A percentile compares a stretch with the other conserved stretches of the same genome.
These are phyloP conservation scores for Trichoderma guizhouense DNA, from an alignment of 2,329 filamentous ascomycete genomes.

Conservation along the genomic window DNA sequence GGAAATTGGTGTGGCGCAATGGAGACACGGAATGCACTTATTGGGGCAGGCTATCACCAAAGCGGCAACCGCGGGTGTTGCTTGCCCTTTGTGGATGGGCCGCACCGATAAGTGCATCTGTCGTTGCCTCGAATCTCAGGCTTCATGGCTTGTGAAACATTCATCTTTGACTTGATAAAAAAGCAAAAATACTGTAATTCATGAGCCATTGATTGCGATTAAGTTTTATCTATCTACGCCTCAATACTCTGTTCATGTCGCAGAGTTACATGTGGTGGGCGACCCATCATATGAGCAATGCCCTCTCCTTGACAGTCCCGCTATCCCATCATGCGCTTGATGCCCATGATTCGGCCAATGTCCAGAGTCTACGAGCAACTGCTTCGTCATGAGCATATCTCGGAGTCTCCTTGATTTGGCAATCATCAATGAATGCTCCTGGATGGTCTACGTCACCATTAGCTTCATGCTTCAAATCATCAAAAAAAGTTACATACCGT, in stretches of 20 bases:
- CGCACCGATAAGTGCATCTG: neutral
- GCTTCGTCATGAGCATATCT: neutral
- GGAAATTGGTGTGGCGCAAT: neutral
- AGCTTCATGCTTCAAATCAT: neutral
- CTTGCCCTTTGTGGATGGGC: neutral
- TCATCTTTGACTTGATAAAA: neutral
- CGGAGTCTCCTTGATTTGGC: neutral
- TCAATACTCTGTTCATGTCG: neutral
- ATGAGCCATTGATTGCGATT: neutral
- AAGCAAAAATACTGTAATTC: neutral
- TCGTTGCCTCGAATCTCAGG: neutral
- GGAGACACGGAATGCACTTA: neutral
- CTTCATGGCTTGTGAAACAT: neutral
- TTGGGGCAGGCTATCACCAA: slow-evolving; percentile 1
- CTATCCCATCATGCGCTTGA: neutral
- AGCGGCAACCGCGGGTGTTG: neutral
- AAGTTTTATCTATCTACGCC: neutral
- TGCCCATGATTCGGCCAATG: slow-evolving; percentile 3
- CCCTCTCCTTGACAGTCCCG: neutral
- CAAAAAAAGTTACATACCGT: neutral
- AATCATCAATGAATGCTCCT: slow-evolving; percentile 1
- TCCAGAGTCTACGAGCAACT: neutral
- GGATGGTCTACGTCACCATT: neutral
- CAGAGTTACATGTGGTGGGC: neutral
- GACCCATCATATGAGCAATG: neutral